Base-by-base conservation (phyloP, 495 filamentous ascomycete species). In the Glutinoglossum americanum region DNA sequence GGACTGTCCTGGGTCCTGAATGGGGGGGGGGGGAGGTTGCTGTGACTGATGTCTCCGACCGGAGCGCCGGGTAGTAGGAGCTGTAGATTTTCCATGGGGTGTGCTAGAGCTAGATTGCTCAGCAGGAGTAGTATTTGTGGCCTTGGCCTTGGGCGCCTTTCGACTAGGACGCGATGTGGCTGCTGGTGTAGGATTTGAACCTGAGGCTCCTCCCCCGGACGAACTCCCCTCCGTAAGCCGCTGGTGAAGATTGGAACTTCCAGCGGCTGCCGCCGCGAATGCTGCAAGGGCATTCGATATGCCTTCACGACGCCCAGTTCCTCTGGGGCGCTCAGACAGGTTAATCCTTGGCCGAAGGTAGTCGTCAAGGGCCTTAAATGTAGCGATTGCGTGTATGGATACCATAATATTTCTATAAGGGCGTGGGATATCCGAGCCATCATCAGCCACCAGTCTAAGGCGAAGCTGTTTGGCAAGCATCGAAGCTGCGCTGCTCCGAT, bases 401-500 rank as follows among this genome's bases (percentile, higher is more conserved):
- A 99, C 90, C 83, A 94, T 95, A 60, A 97, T 88, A 60, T 89
- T 94, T 33, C 84, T 80, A 63, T 90, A 97, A 15, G 80, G 71
- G 25, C 79, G 75, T 26, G 89, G 90, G 54, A 97, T 88, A 28
- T 93, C 84, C 0, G 86, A 87, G 39, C 86, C 84, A 0, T 96
- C 92, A 58, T 94, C 89, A 0, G 92, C 89, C 25, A 89, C 79
- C 10, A 99, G 73, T 64, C 86, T 89, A 17, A 99, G 77, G 27
- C 89, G 81, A 27, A 99, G 78, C 64, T 99, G 93, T 66, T 97
- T 99, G 8, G 87, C 87, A 15, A 99, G 76, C 92, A 97, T 95
- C 1, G 89, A 90, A 3, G 89, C 80, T 6, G 89, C 86, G 64
- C 88, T 97, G 72, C 83, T 92, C 53, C 90, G 80, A 54, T 88